Evolutionary conservation across 345 rosid genomes (phyloP).

Genomic region (Angophora floribunda): DNA sequence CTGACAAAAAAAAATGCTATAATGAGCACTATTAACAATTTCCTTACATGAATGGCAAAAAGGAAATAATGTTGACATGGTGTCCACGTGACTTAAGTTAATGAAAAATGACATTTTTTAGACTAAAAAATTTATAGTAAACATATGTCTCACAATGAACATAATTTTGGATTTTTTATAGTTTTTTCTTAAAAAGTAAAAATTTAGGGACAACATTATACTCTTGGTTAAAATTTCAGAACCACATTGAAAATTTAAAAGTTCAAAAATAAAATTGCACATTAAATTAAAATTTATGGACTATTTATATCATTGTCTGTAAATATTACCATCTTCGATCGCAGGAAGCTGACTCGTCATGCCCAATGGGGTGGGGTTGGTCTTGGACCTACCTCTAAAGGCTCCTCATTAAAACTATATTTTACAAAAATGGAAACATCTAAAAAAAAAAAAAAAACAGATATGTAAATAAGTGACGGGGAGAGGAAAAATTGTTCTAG

Average conservation of each 20-base stretch:
- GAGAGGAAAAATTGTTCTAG: background rate
- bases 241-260: background rate
- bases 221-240: background rate
- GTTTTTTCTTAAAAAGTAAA: background rate
- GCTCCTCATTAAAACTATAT: background rate
- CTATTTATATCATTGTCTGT: background rate
- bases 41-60: background rate
- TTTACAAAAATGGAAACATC: background rate
- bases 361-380: background rate
- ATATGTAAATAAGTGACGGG: background rate
- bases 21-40: background rate
- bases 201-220: fast-evolving
- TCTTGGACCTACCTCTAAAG: background rate
- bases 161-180: background rate
- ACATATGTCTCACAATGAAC: no score
- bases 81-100: background rate
- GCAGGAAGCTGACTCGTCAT: background rate
- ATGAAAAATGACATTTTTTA: background rate
- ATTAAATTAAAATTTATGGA: fast-evolving
- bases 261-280: fast-evolving
- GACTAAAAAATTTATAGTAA: no score
- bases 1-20: no score
- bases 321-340: background rate
- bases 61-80: background rate
- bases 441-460: background rate